Conservation (phyloP, 2,329 filamentous ascomycete species). For the Colletotrichum sp. region DNA sequence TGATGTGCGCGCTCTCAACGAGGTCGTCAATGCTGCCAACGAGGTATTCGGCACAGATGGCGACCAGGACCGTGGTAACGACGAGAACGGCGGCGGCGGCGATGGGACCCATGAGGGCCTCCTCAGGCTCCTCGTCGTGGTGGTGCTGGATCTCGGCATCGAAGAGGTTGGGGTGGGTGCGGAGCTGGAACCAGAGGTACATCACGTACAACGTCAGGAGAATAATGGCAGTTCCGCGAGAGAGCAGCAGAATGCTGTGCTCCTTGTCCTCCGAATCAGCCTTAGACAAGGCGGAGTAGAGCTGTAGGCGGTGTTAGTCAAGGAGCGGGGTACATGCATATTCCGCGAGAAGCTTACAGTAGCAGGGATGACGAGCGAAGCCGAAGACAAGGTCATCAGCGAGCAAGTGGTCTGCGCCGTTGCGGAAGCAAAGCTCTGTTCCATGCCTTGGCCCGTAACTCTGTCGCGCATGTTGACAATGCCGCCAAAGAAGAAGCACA, state of each 20-base stretch:
- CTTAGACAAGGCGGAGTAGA: constrained; percentile 68
- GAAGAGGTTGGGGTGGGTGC: constrained; percentile 76
- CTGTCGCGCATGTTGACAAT: constrained; percentile 62
- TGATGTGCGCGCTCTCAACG: constrained; percentile 73
- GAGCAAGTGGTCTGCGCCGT: constrained; percentile 80
- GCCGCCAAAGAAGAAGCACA: constrained; percentile 80
- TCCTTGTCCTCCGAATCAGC: constrained; percentile 45
- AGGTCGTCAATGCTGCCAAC: constrained; percentile 78
- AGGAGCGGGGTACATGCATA: not conserved
- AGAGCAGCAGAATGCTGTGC: constrained; percentile 71
- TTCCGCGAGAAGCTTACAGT: constrained; percentile 50
- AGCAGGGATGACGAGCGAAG: constrained; percentile 80
- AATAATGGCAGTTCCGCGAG: constrained; percentile 78
- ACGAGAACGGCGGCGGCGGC: constrained; percentile 72
- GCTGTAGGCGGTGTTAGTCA: constrained; percentile 38
- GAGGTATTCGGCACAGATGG: constrained; percentile 78
- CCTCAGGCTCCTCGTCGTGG: constrained; percentile 41
- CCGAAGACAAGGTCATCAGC: constrained; percentile 77
- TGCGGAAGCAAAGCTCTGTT: constrained; percentile 77
- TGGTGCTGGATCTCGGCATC: constrained; percentile 52
- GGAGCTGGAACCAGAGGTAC: constrained; percentile 80
- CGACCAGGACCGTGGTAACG: constrained; percentile 71
- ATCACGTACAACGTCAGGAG: constrained; percentile 76
- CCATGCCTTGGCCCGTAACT: constrained; percentile 59
- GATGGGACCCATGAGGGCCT: constrained; percentile 64